phyloP scores from a whole-genome alignment of 352 stramenopile species.

The Albugo laibachii region DNA sequence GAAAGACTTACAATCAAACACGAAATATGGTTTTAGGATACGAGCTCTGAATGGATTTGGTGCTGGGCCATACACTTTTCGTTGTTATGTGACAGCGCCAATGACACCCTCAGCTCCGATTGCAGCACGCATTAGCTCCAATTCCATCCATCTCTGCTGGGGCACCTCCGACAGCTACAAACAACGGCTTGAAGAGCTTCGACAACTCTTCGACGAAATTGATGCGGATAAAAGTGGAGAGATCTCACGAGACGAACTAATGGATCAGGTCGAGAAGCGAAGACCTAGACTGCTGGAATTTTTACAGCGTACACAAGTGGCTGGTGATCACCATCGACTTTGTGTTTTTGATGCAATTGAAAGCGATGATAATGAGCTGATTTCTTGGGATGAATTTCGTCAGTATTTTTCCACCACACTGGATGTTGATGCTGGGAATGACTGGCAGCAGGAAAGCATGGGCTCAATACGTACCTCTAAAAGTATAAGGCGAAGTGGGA shows the following conservation, averaged over 20 bases:
- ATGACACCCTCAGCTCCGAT: conserved; percentile 41
- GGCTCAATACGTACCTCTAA: too few relatives aligned
- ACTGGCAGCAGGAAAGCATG: neutral
- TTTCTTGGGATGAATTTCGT: conserved; percentile 75
- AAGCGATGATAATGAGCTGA: conserved; percentile 73
- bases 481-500: too few relatives aligned
- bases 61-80: conserved; percentile 65
- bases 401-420: conserved; percentile 37
- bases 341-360: conserved; percentile 82
- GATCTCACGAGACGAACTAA: conserved; percentile 70
- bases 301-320: conserved; percentile 30
- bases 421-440: neutral
- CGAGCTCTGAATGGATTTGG: conserved; percentile 83
- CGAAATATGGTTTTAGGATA: conserved; percentile 78
- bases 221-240: conserved; percentile 48
- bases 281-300: conserved; percentile 59
- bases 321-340: conserved; percentile 9
- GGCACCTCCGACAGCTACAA: conserved; percentile 46
- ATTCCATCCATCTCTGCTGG: conserved; percentile 63
- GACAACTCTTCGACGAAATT: conserved; percentile 60
- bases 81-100: conserved; percentile 70
- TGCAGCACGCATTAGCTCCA: conserved; percentile 31
- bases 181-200: conserved; percentile 43
- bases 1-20: conserved; percentile 51
- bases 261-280: conserved; percentile 63